phyloP scores from a whole-genome alignment of 2,329 filamentous ascomycete species.

The Fusarium denticulatum region DNA sequence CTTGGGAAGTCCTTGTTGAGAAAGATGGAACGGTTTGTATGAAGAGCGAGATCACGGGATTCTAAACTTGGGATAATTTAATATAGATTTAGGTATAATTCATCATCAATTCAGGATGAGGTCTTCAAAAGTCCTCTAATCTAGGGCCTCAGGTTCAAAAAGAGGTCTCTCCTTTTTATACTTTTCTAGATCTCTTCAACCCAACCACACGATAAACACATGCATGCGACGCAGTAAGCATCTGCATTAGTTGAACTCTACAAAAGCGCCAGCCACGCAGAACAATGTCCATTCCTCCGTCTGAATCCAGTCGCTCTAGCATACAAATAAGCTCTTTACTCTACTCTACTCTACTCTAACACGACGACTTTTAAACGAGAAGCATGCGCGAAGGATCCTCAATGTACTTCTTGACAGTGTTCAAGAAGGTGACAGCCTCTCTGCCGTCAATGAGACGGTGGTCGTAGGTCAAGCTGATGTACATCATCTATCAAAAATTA shows the following conservation, averaged over 20 bases:
- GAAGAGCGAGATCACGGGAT: slow-evolving; percentile 46
- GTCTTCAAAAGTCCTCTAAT: too few species aligned
- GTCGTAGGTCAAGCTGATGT: slow-evolving; percentile 62
- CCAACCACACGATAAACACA: background rate
- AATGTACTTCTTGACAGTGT: slow-evolving; percentile 46
- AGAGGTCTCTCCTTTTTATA: too few species aligned
- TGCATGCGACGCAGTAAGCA: background rate
- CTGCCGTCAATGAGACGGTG: slow-evolving; percentile 66
- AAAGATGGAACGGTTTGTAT: slow-evolving; percentile 51
- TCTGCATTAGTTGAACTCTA: slow-evolving; percentile 17
- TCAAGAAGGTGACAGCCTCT: slow-evolving; percentile 68
- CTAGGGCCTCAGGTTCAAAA: too few species aligned
- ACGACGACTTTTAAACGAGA: slow-evolving; percentile 55
- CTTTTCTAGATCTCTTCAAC: background rate
- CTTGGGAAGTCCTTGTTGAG: slow-evolving; percentile 60
- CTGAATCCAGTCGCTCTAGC: slow-evolving; percentile 22
- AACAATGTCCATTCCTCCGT: background rate
- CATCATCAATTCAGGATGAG: background rate
- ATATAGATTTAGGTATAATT: background rate
- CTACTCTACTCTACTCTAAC: background rate
- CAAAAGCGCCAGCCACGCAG: slow-evolving; percentile 30
- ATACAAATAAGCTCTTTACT: slow-evolving; percentile 17
- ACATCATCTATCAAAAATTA: slow-evolving; percentile 53
- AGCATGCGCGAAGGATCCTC: slow-evolving; percentile 56
- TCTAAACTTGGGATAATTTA: background rate